Evolutionary conservation across 192 early-diverging fungal species (phyloP).

Genomic region (Coemansia biformis): DNA sequence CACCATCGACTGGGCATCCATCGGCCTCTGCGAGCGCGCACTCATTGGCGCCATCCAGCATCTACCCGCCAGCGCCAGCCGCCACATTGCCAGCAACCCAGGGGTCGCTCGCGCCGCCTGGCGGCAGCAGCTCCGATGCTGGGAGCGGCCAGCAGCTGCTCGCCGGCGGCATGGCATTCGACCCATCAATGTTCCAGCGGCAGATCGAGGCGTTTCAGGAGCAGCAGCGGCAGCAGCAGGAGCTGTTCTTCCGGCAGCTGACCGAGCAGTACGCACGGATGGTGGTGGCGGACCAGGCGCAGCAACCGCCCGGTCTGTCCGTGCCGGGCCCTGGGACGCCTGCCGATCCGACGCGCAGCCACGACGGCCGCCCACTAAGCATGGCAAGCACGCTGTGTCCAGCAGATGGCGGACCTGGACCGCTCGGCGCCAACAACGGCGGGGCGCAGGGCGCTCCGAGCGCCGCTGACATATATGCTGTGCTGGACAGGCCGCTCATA

Average conservation of each 20-base stretch:
- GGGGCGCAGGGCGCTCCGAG: no score
- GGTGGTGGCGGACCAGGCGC: slow-evolving; percentile 1
- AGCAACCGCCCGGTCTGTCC: neutral
- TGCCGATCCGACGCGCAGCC: neutral
- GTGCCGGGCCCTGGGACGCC: neutral
- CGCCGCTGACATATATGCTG: no score
- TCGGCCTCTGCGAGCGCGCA: no score
- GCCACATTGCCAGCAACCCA: no score
- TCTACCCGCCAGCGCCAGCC: neutral
- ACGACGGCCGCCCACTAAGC: neutral
- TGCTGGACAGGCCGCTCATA: no score
- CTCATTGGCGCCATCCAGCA: no score
- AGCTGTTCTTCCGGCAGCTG: slow-evolving; percentile 39
- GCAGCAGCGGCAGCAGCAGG: slow-evolving; percentile 43
- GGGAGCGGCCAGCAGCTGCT: neutral
- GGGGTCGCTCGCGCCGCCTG: no score
- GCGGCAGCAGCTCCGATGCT: neutral
- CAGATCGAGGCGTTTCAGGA: slow-evolving; percentile 43
- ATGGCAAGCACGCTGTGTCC: no score
- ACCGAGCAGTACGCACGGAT: slow-evolving; percentile 31
- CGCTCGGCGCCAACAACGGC: no score
- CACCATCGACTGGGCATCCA: no score
- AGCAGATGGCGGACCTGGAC: no score
- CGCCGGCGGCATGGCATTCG: neutral
- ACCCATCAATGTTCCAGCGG: slow-evolving; percentile 18